A percentile compares a stretch with the other conserved stretches of the same genome.
Conservation (phyloP, 2,329 filamentous ascomycete species). For the Emmonsiellopsis sp. region DNA sequence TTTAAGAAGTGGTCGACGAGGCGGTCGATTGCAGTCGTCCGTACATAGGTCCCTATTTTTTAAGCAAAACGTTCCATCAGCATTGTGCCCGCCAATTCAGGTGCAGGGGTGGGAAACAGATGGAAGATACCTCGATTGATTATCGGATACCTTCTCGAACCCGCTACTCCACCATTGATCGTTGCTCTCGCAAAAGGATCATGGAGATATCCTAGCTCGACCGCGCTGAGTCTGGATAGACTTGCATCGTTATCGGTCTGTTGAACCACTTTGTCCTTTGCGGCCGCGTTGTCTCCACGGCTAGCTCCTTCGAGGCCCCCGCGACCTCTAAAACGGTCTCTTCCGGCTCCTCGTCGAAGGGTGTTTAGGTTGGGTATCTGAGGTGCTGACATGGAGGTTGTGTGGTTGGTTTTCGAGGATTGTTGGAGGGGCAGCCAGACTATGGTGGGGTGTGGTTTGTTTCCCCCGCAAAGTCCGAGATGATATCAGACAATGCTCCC, state of each 20-base stretch:
- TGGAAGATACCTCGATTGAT: slow-evolving; percentile 70
- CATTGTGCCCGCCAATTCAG: slow-evolving; percentile 13
- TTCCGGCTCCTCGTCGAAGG: slow-evolving; percentile 40
- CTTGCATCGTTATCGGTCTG: slow-evolving; percentile 88
- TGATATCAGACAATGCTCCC: background rate
- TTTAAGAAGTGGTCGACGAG: slow-evolving; percentile 66
- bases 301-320: slow-evolving; percentile 16
- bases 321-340: slow-evolving; percentile 41
- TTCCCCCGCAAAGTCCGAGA: background rate
- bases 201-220: slow-evolving; percentile 72
- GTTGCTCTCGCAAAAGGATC: slow-evolving; percentile 72
- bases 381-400: slow-evolving; percentile 53
- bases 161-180: slow-evolving; percentile 33
- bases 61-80: slow-evolving; percentile 8
- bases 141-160: slow-evolving; percentile 65
- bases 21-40: slow-evolving; percentile 72
- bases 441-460: background rate
- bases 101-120: background rate
- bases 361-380: slow-evolving; percentile 71
- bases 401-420: background rate
- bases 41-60: slow-evolving; percentile 72
- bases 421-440: background rate
- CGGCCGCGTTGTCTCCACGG: slow-evolving; percentile 24
- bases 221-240: slow-evolving; percentile 78
- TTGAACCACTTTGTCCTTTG: slow-evolving; percentile 69